Percentiles rank a stretch among this genome's conserved stretches.
Evolutionary conservation across 2,329 filamentous ascomycete genomes (phyloP).

Genomic region (Fonsecaea monophora): DNA sequence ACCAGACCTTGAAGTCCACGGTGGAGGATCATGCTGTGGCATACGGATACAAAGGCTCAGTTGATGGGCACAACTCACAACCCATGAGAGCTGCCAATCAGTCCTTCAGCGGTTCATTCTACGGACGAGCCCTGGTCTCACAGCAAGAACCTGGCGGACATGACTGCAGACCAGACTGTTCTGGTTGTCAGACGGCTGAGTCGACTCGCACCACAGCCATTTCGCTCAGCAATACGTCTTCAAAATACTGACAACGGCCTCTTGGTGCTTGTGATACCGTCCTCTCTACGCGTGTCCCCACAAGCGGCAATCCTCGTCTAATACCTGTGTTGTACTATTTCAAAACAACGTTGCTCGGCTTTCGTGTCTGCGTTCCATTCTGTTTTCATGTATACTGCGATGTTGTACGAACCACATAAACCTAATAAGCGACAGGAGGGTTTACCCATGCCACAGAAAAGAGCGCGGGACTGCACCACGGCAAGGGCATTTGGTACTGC

Average conservation of each 20-base stretch:
- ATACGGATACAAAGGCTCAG: constrained; percentile 28
- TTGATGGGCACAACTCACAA: constrained; percentile 24
- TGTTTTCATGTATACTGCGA: background rate
- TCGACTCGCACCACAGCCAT: constrained; percentile 28
- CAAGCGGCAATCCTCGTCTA: background rate
- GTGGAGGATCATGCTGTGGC: constrained; percentile 16
- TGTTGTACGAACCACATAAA: constrained; percentile 12
- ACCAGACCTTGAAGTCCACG: constrained; percentile 23
- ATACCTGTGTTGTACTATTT: constrained; percentile 6
- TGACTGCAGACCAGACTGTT: constrained; percentile 33
- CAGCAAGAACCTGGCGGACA: constrained; percentile 23
- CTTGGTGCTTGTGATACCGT: background rate
- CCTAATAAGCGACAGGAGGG: constrained; percentile 8
- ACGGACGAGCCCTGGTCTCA: constrained; percentile 26
- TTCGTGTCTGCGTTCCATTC: background rate
- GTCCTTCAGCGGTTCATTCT: constrained; percentile 27
- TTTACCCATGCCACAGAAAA: background rate
- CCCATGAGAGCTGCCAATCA: constrained; percentile 26
- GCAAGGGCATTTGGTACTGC: background rate
- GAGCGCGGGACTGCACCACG: constrained; percentile 9
- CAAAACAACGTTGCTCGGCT: background rate
- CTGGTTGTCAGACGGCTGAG: constrained; percentile 29
- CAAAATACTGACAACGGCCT: constrained; percentile 23
- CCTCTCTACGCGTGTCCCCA: background rate
- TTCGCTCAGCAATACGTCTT: constrained; percentile 30